Evolutionary conservation across 2,329 filamentous ascomycete genomes (phyloP).

Genomic region (Trichoderma gracile): DNA sequence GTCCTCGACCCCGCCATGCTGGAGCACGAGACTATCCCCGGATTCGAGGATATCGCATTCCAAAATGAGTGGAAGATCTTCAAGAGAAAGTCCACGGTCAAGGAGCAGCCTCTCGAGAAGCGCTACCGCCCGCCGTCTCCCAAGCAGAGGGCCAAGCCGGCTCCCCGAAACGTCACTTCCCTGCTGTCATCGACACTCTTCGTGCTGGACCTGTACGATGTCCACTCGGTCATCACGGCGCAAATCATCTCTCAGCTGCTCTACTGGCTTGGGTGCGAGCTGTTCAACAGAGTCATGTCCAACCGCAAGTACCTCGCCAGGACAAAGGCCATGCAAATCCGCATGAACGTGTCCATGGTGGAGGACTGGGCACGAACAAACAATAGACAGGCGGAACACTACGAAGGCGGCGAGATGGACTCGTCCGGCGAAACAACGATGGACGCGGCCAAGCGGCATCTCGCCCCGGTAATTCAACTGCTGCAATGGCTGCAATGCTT

Average conservation of each 20-base stretch:
- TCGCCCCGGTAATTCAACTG: conserved; percentile 88
- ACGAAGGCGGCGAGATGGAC: conserved; percentile 85
- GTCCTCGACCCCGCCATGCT: conserved; percentile 91
- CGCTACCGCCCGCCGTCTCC: conserved; percentile 89
- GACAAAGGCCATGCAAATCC: conserved; percentile 99
- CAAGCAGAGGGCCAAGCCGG: conserved; percentile 86
- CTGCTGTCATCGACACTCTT: conserved; percentile 94
- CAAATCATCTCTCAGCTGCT: conserved; percentile 91
- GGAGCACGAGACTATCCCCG: conserved; percentile 96
- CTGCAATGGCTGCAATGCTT: conserved; percentile 98
- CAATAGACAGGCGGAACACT: conserved; percentile 92
- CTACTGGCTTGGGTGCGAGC: conserved; percentile 93
- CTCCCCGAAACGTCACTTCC: conserved; percentile 92
- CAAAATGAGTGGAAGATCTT: conserved; percentile 99
- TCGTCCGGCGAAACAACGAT: conserved; percentile 84
- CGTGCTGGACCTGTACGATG: conserved; percentile 96
- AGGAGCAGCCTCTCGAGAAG: conserved; percentile 88
- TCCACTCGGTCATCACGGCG: conserved; percentile 92
- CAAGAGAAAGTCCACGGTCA: conserved; percentile 84
- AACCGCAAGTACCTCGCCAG: conserved; percentile 91
- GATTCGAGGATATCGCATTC: conserved; percentile 94
- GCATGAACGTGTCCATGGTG: conserved; percentile 94
- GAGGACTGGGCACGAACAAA: conserved; percentile 96
- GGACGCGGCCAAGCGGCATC: conserved; percentile 78
- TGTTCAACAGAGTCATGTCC: conserved; percentile 98